phyloP scores from a whole-genome alignment of 2,329 filamentous ascomycete genomes.

The Aspergillus latus region DNA sequence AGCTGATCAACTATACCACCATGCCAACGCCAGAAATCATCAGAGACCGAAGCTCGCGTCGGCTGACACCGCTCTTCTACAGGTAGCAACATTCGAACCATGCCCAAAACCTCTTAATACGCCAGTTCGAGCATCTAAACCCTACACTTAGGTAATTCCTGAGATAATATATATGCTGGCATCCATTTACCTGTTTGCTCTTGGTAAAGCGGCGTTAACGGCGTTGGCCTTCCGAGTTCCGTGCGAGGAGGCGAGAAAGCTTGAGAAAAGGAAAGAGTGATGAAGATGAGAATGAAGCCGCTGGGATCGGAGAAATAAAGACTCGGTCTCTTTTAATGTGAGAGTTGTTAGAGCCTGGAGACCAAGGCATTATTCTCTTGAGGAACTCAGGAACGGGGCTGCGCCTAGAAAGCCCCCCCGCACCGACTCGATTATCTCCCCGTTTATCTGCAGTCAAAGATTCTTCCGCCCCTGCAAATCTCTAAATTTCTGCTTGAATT shows the following conservation, averaged over 20 bases:
- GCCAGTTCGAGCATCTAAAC: background rate
- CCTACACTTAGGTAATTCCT: background rate
- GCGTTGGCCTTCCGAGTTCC: background rate
- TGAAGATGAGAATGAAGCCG: background rate
- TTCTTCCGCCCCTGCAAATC: slow-evolving; percentile 16
- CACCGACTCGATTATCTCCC: slow-evolving; percentile 19
- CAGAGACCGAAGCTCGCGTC: background rate
- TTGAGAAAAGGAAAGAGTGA: background rate
- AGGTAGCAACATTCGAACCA: background rate
- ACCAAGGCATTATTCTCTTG: background rate
- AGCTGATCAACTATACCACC: background rate
- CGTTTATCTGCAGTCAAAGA: slow-evolving; percentile 20
- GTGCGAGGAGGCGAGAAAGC: background rate
- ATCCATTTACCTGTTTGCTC: background rate
- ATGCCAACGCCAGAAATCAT: background rate
- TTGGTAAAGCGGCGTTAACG: background rate
- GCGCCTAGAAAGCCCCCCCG: slow-evolving; percentile 16
- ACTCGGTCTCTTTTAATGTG: background rate
- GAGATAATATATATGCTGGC: background rate
- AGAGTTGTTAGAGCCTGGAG: background rate
- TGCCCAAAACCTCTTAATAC: background rate
- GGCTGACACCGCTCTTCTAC: background rate
- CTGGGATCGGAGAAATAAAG: background rate
- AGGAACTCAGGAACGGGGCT: background rate
- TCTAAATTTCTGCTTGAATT: slow-evolving; percentile 21